phyloP scores from a whole-genome alignment of 2,329 filamentous ascomycete species.

The Alternaria ethzedia region DNA sequence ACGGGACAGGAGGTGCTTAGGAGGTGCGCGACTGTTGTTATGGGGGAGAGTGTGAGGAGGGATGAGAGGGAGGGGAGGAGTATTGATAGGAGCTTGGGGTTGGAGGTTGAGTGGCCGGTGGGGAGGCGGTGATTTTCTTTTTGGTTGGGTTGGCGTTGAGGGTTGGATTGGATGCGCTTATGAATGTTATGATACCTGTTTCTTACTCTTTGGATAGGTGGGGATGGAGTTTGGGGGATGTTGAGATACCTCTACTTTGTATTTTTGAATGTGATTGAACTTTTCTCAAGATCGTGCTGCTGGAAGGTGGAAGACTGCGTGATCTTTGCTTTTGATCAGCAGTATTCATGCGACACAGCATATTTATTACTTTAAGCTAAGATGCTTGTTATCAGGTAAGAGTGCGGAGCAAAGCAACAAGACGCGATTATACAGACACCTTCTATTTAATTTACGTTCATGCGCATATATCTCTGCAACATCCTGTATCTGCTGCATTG shows the following conservation, averaged over 20 bases:
- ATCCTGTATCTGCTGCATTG: no score
- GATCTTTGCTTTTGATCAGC: no score
- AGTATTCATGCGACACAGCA: no score
- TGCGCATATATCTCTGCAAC: no score
- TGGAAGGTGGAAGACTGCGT: not conserved
- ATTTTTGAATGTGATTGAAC: not conserved
- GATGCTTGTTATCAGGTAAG: not conserved
- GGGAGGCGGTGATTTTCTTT: not conserved
- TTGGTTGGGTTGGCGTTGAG: not conserved
- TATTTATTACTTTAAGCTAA: no score
- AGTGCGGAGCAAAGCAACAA: not conserved
- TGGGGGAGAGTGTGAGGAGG: conserved; percentile 40
- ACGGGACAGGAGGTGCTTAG: conserved; percentile 34
- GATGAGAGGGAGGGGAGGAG: conserved; percentile 42
- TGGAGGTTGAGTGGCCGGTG: conserved; percentile 24
- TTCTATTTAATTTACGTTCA: no score
- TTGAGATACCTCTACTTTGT: not conserved
- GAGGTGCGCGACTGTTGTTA: conserved; percentile 41
- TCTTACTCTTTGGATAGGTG: not conserved
- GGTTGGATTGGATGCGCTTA: not conserved
- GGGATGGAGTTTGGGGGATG: not conserved
- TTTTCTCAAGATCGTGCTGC: not conserved
- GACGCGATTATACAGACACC: no score
- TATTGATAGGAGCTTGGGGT: conserved; percentile 23
- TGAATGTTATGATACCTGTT: not conserved